Conservation (phyloP, 1,284 basidiomycete species). For the Naganishia sp. region DNA sequence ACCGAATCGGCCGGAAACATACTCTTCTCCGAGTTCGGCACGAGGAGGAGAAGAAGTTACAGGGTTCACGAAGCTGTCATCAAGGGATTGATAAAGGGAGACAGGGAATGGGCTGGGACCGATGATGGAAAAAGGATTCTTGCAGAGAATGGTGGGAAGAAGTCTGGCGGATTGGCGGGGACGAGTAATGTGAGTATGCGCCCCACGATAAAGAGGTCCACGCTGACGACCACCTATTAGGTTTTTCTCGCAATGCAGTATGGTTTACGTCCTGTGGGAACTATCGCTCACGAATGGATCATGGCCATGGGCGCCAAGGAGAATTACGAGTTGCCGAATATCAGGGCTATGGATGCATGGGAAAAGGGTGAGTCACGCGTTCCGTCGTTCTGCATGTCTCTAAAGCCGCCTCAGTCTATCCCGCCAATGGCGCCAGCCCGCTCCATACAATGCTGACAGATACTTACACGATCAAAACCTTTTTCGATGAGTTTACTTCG, state of each 20-base stretch:
- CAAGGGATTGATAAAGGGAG: constrained; percentile 66
- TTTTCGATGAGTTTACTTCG: constrained; percentile 72
- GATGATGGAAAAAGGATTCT: constrained; percentile 30
- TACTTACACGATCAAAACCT: constrained; percentile 81
- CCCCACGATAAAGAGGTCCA: neutral
- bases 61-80: constrained; percentile 78
- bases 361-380: constrained; percentile 57
- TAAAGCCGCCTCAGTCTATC: constrained; percentile 59
- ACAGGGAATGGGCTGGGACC: constrained; percentile 53
- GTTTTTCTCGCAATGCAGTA: constrained; percentile 78
- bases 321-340: constrained; percentile 77
- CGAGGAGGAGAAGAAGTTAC: constrained; percentile 80
- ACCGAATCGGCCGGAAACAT: constrained; percentile 61
- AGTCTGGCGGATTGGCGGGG: constrained; percentile 67
- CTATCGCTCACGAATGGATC: constrained; percentile 93
- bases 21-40: constrained; percentile 88
- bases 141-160: constrained; percentile 35
- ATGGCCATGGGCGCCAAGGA: constrained; percentile 85
- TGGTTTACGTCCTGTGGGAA: constrained; percentile 69
- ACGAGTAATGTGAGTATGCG: constrained; percentile 73
- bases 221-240: constrained; percentile 52
- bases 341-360: constrained; percentile 76
- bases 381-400: neutral
- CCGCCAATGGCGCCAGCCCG: constrained; percentile 55
- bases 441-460: constrained; percentile 81